These are phyloP conservation scores for Lobosporangium transversale DNA, from an alignment of 192 early-diverging fungal species.

Conservation along the genomic window DNA sequence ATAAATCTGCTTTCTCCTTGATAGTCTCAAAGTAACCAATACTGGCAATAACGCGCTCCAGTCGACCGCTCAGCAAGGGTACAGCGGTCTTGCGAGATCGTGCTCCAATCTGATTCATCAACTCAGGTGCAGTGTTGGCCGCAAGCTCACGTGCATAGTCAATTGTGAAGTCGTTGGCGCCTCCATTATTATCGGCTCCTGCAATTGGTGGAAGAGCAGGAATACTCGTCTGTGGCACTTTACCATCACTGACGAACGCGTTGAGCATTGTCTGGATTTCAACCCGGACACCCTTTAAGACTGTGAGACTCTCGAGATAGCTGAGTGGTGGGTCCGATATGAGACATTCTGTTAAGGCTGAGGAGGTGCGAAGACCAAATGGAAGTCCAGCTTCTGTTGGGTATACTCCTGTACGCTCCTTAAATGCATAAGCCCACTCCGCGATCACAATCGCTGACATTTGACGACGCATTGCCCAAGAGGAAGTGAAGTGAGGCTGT, in stretches of 20 bases:
- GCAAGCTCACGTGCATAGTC: slow-evolving; percentile 65
- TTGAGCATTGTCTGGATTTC: slow-evolving; percentile 75
- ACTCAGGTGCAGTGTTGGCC: slow-evolving; percentile 52
- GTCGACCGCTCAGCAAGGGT: slow-evolving; percentile 64
- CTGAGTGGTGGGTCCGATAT: slow-evolving; percentile 66
- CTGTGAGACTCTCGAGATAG: slow-evolving; percentile 71
- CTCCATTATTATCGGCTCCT: slow-evolving; percentile 38
- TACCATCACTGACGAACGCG: slow-evolving; percentile 62
- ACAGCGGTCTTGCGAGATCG: slow-evolving; percentile 48
- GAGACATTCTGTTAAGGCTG: slow-evolving; percentile 60
- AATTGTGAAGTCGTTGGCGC: slow-evolving; percentile 60
- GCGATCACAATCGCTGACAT: slow-evolving; percentile 80
- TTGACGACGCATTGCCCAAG: slow-evolving; percentile 82
- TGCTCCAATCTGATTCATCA: slow-evolving; percentile 54
- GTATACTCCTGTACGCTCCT: slow-evolving; percentile 39
- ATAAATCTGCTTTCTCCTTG: slow-evolving; percentile 71
- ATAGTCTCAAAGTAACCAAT: slow-evolving; percentile 72
- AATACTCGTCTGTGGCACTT: slow-evolving; percentile 48
- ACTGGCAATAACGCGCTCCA: slow-evolving; percentile 68
- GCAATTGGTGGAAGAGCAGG: slow-evolving; percentile 66
- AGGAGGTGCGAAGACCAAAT: slow-evolving; percentile 67
- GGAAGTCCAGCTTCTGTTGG: slow-evolving; percentile 46
- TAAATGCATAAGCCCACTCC: slow-evolving; percentile 77
- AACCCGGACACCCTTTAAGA: slow-evolving; percentile 69
- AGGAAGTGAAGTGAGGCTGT: slow-evolving; percentile 69